Evolutionary conservation across 2,329 filamentous ascomycete species (phyloP).

Genomic region (Xylariaceae sp.): DNA sequence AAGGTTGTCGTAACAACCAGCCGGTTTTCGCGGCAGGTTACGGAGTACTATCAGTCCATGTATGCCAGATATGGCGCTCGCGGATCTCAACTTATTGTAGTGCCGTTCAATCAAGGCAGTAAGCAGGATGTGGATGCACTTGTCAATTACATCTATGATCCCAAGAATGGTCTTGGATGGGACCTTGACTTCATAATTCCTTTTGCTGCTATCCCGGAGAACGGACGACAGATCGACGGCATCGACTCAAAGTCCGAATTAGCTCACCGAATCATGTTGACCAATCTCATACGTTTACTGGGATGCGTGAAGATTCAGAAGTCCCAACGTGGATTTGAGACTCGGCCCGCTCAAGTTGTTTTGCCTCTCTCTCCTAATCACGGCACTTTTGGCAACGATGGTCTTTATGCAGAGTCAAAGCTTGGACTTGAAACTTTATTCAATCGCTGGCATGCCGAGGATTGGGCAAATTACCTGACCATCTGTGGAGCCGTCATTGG

Average conservation of each 20-base stretch:
- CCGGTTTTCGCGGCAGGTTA: constrained; percentile 93
- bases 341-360: constrained; percentile 92
- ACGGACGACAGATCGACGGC: constrained; percentile 92
- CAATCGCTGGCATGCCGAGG: constrained; percentile 97
- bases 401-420: constrained; percentile 97
- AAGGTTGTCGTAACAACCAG: constrained; percentile 96
- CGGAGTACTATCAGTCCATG: constrained; percentile 99
- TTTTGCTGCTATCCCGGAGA: constrained; percentile 96
- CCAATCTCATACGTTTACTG: constrained; percentile 87
- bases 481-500: constrained; percentile 98
- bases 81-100: constrained; percentile 93
- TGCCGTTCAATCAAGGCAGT: constrained; percentile 98
- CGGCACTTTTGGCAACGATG: constrained; percentile 95
- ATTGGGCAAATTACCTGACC: constrained; percentile 95
- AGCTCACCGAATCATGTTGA: constrained; percentile 98
- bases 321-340: constrained; percentile 81
- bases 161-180: constrained; percentile 96
- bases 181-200: constrained; percentile 94
- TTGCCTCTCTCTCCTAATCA: constrained; percentile 96
- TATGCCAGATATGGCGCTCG: constrained; percentile 91
- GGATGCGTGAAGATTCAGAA: constrained; percentile 91
- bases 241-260: constrained; percentile 98
- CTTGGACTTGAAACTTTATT: constrained; percentile 94
- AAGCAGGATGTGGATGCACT: constrained; percentile 96
- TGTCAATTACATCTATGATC: constrained; percentile 92